These are phyloP conservation scores for Yamadazyma buinensis DNA, from an alignment of 1,139 yeast genomes.

Conservation along the genomic window DNA sequence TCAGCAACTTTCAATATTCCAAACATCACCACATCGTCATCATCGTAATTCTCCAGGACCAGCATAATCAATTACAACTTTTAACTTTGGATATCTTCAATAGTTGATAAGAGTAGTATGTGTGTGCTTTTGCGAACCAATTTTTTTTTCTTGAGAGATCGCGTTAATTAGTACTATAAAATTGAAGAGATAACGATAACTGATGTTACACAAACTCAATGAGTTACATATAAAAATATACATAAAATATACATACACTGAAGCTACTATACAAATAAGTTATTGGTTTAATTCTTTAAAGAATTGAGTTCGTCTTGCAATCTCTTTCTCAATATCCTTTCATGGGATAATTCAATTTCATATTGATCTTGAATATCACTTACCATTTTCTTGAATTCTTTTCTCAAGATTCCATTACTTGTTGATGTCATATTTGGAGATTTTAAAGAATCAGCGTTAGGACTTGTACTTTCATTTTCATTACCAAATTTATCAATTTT, in stretches of 20 bases:
- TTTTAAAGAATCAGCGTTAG: neutral
- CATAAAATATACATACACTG: slow-evolving; percentile 2
- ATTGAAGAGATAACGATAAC: too few relatives aligned
- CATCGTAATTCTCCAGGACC: slow-evolving; percentile 1
- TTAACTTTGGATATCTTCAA: too few relatives aligned
- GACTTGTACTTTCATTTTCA: slow-evolving; percentile 4
- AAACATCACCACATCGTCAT: slow-evolving; percentile 2
- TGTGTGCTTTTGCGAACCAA: too few relatives aligned
- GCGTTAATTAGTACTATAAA: too few relatives aligned
- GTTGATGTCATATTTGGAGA: slow-evolving; percentile 9
- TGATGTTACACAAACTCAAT: too few relatives aligned
- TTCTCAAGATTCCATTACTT: slow-evolving; percentile 51
- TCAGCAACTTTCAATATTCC: slow-evolving; percentile 1
- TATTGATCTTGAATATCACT: slow-evolving; percentile 60
- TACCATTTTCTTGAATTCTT: slow-evolving; percentile 69
- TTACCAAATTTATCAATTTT: slow-evolving; percentile 47
- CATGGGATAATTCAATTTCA: slow-evolving; percentile 55
- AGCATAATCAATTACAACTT: too few relatives aligned
- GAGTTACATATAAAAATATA: neutral
- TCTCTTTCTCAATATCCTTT: slow-evolving; percentile 51
- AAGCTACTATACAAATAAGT: slow-evolving; percentile 1
- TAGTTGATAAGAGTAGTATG: too few relatives aligned
- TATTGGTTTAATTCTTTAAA: slow-evolving; percentile 3
- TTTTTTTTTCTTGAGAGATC: too few relatives aligned
- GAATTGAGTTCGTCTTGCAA: slow-evolving; percentile 33